phyloP scores from a whole-genome alignment of 768 basidiomycete species.

The Russula sp. region DNA sequence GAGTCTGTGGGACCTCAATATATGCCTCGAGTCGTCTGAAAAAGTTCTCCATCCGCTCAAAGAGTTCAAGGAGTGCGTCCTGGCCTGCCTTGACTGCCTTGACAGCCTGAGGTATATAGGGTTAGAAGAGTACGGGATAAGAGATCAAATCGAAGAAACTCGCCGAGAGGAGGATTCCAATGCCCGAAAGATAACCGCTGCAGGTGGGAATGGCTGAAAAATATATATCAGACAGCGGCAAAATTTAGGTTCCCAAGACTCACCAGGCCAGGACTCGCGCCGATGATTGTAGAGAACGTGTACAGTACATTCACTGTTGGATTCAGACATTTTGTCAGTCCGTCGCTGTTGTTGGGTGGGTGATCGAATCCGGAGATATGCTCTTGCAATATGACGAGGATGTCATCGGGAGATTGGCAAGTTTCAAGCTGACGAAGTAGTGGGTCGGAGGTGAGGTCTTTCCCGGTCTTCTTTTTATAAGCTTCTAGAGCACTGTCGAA shows the following conservation, averaged over 20 bases:
- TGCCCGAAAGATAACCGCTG: not conserved
- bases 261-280: not conserved
- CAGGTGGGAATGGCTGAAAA: not conserved
- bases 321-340: not conserved
- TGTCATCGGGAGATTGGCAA: not conserved
- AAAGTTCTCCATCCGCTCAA: not conserved
- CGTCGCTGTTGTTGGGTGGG: not conserved
- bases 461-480: slow-evolving; percentile 1
- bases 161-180: not conserved
- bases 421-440: not conserved
- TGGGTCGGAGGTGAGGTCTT: slow-evolving; percentile 1
- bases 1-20: not conserved
- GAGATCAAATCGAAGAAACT: not conserved
- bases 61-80: not conserved
- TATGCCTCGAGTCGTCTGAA: not conserved
- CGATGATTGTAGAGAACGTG: not conserved
- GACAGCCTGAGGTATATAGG: not conserved
- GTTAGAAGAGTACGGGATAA: not conserved
- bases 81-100: not conserved
- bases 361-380: not conserved
- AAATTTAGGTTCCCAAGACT: not conserved
- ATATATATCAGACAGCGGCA: not conserved
- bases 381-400: not conserved
- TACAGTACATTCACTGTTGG: not conserved
- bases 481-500: not conserved